Conservation (phyloP, 352 stramenopile species). For the Phytophthora litchii region DNA sequence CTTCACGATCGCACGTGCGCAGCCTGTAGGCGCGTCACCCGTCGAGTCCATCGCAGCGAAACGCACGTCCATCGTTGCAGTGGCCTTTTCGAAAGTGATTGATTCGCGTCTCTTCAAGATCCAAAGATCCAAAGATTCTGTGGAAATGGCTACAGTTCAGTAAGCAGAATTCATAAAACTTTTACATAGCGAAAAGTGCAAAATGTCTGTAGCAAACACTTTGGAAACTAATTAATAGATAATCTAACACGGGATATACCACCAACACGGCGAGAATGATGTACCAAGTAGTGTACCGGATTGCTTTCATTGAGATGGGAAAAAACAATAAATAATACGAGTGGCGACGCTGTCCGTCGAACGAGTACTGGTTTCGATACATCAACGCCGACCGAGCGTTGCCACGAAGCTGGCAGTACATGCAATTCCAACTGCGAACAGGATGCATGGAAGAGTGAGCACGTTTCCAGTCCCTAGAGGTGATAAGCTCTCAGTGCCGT, state of each 20-base stretch:
- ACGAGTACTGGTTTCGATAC: background rate
- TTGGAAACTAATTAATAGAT: no score
- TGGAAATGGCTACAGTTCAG: no score
- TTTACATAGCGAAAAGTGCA: no score
- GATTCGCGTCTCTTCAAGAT: constrained; percentile 28
- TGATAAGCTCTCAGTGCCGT: constrained; percentile 69
- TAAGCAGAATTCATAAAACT: no score
- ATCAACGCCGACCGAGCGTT: constrained; percentile 15
- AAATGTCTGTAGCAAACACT: no score
- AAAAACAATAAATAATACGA: background rate
- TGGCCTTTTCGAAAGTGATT: constrained; percentile 23
- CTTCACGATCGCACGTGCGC: constrained; percentile 30
- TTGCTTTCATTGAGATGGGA: no score
- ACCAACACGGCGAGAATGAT: no score
- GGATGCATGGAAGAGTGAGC: constrained; percentile 60
- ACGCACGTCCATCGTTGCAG: constrained; percentile 23
- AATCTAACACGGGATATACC: no score
- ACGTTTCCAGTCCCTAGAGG: constrained; percentile 66
- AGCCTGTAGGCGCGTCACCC: constrained; percentile 14
- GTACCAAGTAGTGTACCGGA: no score
- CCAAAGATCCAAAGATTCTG: constrained; percentile 26
- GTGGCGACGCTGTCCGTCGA: no score
- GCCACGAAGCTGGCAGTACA: constrained; percentile 49
- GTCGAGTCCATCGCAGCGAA: constrained; percentile 46
- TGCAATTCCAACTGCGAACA: constrained; percentile 56